These are phyloP conservation scores for Arthrobotrys sinensis DNA, from an alignment of 2,329 filamentous ascomycete species.

Conservation along the genomic window DNA sequence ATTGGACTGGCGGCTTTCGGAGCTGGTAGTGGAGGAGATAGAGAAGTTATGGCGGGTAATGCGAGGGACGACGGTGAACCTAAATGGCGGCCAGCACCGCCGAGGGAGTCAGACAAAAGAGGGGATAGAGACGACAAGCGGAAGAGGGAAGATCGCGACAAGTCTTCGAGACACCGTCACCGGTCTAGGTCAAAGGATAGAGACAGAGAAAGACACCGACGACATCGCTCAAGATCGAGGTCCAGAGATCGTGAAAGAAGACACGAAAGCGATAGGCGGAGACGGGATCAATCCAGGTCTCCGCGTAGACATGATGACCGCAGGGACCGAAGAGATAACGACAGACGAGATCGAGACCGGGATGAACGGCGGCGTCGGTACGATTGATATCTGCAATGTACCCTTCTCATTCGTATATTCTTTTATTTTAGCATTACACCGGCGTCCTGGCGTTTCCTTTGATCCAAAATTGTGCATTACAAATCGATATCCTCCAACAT, in stretches of 20 bases:
- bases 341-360: conserved; percentile 23
- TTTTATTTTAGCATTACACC: conserved; percentile 1
- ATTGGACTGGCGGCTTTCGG: conserved; percentile 66
- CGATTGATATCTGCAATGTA: conserved; percentile 12
- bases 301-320: conserved; percentile 39
- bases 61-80: conserved; percentile 63
- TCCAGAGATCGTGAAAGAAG: conserved; percentile 44
- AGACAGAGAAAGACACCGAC: conserved; percentile 64
- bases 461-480: conserved; percentile 13
- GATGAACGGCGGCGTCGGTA: conserved; percentile 49
- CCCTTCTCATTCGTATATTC: neutral
- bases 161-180: conserved; percentile 65
- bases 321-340: conserved; percentile 29
- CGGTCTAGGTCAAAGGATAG: conserved; percentile 63
- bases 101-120: conserved; percentile 63
- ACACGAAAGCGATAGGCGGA: conserved; percentile 34
- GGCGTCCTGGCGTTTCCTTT: conserved; percentile 31
- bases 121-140: conserved; percentile 65
- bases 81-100: conserved; percentile 63
- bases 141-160: conserved; percentile 64
- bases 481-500: neutral
- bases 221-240: conserved; percentile 54
- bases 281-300: conserved; percentile 43
- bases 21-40: conserved; percentile 63
- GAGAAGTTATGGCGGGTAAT: conserved; percentile 63